Evolutionary conservation across 1,284 basidiomycete species (phyloP).

Genomic region (Austroboletus sp.): DNA sequence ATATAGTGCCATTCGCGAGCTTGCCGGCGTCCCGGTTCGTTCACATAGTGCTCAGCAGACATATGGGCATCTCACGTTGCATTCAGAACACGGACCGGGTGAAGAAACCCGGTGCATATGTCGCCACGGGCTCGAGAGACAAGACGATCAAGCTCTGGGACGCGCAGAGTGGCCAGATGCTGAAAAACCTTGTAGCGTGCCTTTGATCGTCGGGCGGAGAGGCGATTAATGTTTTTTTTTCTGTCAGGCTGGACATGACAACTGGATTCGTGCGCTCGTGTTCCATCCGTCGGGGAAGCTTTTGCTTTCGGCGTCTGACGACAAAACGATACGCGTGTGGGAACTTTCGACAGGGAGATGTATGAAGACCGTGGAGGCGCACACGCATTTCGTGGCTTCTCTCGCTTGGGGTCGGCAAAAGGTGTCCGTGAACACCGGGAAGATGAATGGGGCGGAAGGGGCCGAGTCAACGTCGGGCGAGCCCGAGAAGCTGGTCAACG

Average conservation of each 20-base stretch:
- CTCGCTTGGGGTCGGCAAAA: constrained; percentile 71
- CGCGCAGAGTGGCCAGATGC: constrained; percentile 64
- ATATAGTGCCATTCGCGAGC: constrained; percentile 70
- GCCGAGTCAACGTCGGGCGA: constrained; percentile 34
- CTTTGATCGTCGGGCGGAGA: not conserved
- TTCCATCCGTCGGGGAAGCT: constrained; percentile 85
- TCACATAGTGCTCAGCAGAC: not conserved
- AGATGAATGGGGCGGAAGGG: constrained; percentile 36
- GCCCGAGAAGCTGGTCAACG: constrained; percentile 62
- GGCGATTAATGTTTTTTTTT: constrained; percentile 10
- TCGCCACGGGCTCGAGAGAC: constrained; percentile 80
- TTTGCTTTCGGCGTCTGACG: constrained; percentile 82
- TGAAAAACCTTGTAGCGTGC: constrained; percentile 51
- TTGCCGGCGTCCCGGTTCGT: constrained; percentile 63
- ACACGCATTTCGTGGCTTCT: constrained; percentile 79
- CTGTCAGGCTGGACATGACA: constrained; percentile 65
- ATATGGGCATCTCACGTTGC: constrained; percentile 5
- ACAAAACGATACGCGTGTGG: constrained; percentile 87
- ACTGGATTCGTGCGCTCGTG: constrained; percentile 77
- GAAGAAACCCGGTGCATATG: constrained; percentile 50
- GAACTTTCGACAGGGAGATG: constrained; percentile 77
- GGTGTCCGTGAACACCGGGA: constrained; percentile 28
- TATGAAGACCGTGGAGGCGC: constrained; percentile 78
- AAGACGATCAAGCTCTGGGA: constrained; percentile 89
- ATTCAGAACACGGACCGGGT: constrained; percentile 41